Conservation (phyloP, 768 basidiomycete genomes). For the Tylopilus subfusipes region DNA sequence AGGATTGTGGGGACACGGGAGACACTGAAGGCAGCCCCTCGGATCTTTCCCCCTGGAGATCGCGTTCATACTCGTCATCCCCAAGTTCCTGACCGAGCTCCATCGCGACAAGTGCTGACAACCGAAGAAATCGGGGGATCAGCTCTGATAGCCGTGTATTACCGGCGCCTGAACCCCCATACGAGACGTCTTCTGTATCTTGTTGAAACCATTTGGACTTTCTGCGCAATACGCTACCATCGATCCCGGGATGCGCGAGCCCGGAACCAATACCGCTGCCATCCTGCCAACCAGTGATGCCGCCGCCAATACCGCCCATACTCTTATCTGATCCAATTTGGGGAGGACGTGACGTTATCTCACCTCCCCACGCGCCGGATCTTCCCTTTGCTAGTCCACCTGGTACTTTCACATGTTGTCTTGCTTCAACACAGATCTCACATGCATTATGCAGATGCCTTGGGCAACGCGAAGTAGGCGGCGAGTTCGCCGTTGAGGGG, state of each 20-base stretch:
- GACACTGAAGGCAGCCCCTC: constrained; percentile 11
- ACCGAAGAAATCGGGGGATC: constrained; percentile 66
- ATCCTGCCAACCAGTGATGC: constrained; percentile 72
- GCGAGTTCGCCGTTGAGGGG: constrained; percentile 57
- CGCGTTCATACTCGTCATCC: constrained; percentile 46
- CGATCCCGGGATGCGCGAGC: constrained; percentile 50
- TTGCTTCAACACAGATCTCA: constrained; percentile 73
- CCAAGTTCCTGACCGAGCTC: constrained; percentile 72
- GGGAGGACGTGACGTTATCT: constrained; percentile 19
- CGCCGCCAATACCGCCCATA: constrained; percentile 38
- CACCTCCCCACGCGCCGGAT: constrained; percentile 26
- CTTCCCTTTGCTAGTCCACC: constrained; percentile 26
- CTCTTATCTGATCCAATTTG: constrained; percentile 19
- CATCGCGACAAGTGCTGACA: constrained; percentile 75
- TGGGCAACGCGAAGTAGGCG: constrained; percentile 63
- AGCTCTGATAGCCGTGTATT: constrained; percentile 66
- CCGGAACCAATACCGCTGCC: constrained; percentile 73
- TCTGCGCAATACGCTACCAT: constrained; percentile 60
- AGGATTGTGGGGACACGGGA: constrained; percentile 10
- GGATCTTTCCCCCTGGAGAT: constrained; percentile 28
- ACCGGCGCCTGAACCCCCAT: constrained; percentile 41
- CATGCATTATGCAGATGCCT: constrained; percentile 72
- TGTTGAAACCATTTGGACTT: constrained; percentile 31
- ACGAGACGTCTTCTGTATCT: constrained; percentile 24
- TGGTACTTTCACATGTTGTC: constrained; percentile 29